A percentile compares a stretch with the other conserved stretches of the same genome.
Evolutionary conservation across 306 rosid species (phyloP).

Genomic region (Rosa lucieae): DNA sequence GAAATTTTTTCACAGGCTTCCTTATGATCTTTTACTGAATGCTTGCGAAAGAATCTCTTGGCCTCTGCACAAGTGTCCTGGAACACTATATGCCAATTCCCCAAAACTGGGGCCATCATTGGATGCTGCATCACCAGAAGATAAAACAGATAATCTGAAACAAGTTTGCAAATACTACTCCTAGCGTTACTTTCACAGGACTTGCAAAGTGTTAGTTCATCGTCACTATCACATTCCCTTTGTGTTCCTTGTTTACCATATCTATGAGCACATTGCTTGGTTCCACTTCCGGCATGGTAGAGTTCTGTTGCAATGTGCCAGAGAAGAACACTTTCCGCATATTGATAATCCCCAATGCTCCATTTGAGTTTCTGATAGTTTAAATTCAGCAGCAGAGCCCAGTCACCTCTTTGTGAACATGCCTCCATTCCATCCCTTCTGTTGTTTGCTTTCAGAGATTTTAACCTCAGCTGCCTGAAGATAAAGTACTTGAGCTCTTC

Average conservation of each 20-base stretch:
- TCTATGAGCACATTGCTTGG: no score
- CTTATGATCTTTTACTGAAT: fast-evolving
- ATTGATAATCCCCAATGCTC: constrained; percentile 27
- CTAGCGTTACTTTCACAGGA: background rate
- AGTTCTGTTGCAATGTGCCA: constrained; percentile 41
- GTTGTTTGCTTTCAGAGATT: background rate
- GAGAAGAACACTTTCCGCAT: constrained; percentile 29
- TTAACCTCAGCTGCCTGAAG: constrained; percentile 14
- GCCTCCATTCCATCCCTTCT: background rate
- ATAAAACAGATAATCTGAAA: constrained; percentile 38
- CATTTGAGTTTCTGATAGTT: background rate
- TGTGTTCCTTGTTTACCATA: background rate
- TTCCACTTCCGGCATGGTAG: background rate
- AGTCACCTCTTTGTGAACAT: constrained; percentile 27
- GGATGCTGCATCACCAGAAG: constrained; percentile 21
- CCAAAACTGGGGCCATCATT: constrained; percentile 28
- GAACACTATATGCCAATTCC: constrained; percentile 27
- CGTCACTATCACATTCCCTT: background rate
- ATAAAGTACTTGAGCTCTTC: background rate
- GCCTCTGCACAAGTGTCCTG: constrained; percentile 35
- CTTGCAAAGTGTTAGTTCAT: background rate
- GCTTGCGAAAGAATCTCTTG: constrained; percentile 13
- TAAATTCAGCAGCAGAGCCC: constrained; percentile 19
- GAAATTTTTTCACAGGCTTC: background rate
- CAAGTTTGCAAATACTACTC: constrained; percentile 4